Base-by-base conservation (phyloP, 2,329 filamentous ascomycete genomes). In the Tothia fuscella region DNA sequence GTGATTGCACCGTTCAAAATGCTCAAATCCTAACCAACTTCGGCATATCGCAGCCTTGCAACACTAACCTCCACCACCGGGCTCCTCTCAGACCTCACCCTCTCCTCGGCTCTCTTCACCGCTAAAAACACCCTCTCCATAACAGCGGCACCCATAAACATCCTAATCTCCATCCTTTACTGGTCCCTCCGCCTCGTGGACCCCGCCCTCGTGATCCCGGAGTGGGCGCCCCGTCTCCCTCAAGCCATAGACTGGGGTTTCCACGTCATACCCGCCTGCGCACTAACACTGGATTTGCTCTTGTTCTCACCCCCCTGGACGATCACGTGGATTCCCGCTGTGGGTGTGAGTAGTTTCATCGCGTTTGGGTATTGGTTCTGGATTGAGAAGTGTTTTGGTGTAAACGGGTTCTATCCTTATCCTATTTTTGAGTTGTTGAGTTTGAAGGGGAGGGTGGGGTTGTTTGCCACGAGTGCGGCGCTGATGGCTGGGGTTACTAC, bases 391-490 rank as follows among this genome's bases (percentile, higher is more conserved):
- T 86, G 81, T 62, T 82, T 74, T 51, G 67, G 66, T 33, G 65
- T 72, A 45, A 86, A 86, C 51, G 75, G 78, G 41, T 78, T 70
- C 50, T 93, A 93, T 51, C 86, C 87, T 0, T 94, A 95, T 58
- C 87, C 88, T 1, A 71, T 94, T 20, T 89, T 95, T 48, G 78
- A 68, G 6, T 56, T 82, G 33, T 63, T 93, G 31, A 70, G 67
- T 38, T 81, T 76, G 0, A 56, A 64, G 37, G 78, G 86, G 53
- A 73, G 88, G 16, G 64, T 78, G 6, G 61, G 73, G 0, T 65
- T 93, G 7, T 93, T 93, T 50, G 68, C 68, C 1, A 63, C 74
- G 14, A 82, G 82, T 31, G 86, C 83, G 1, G 53, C 71, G 1
- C 60, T 83, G 13, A 88, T 93, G 76, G 79, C 82, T 2, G 2